Evolutionary conservation across 2,329 filamentous ascomycete species (phyloP), one percentile per base, ranked within the genome.

Genomic region (Penicillium sp.): DNA sequence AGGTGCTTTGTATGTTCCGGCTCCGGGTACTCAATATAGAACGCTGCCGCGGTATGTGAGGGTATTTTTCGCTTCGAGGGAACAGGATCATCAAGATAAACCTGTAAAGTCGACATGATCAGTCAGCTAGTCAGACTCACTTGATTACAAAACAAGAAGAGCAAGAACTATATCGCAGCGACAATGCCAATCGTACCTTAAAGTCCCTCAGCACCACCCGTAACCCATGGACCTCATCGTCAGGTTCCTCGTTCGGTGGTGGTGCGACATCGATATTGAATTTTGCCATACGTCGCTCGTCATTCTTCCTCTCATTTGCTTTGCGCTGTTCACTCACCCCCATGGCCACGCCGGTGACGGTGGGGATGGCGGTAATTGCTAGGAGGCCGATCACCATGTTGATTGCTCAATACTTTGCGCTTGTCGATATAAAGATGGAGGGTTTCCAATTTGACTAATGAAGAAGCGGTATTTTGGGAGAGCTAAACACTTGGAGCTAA

Each of bases 11-110:
- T 61, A 45, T 67, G 61, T 5, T 73, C 72, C 9, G 70, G 67
- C 38, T 77, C 76, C 9, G 80, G 79, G 53, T 82, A 82, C 3
- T 74, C 72, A 47, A 82, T 75, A 57, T 78, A 82, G 57, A 81
- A 78, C 8, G 78, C 74, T 21, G 73, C 69, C 0, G 43, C 43
- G 17, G 38, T n/a, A n/a, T n/a, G n/a, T n/a, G n/a, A n/a, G n/a
- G n/a, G n/a, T n/a, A n/a, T n/a, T n/a, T n/a, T 22, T 7, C 57
- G 54, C 3, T 56, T 51, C 17, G 50, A 19, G 15, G 37, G 77
- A 69, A 15, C 76, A 74, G 54, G 72, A 71, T 83, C 65, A 34
- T 67, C 66, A 31, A 71, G 51, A 38, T 64, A 66, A 41, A 72
- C 67, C 59, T 72, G 51, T 17, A 8, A 3, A 3, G 13, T 7